A percentile compares a stretch with the other conserved stretches of the same genome.
These are phyloP conservation scores for Oryza glaberrima DNA, from an alignment of 176 grass and related monocot genomes.

Conservation along the genomic window DNA sequence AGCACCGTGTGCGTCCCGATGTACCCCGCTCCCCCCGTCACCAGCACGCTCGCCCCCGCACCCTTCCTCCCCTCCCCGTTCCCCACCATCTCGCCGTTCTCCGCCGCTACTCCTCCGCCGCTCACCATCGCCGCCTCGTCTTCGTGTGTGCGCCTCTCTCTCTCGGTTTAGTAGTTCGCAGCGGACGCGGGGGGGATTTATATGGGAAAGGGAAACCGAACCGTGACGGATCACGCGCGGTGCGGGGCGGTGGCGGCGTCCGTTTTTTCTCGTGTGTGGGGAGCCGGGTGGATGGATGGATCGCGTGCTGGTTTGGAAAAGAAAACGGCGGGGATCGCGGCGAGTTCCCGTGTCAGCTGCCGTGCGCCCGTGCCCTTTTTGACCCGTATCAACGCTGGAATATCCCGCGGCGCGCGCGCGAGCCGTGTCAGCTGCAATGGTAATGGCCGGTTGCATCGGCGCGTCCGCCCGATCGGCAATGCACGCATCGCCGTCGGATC, in stretches of 20 bases:
- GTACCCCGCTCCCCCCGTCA: conserved; percentile 89
- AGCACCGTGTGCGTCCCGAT: conserved; percentile 97
- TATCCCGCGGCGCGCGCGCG: too few relatives aligned
- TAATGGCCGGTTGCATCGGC: too few relatives aligned
- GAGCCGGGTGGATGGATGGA: too few relatives aligned
- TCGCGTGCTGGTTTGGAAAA: not conserved
- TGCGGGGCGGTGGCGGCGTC: not conserved
- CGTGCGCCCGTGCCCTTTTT: not conserved
- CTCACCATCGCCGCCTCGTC: conserved; percentile 28
- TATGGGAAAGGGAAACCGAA: not conserved
- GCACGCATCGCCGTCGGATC: not conserved
- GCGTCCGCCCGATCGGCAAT: too few relatives aligned
- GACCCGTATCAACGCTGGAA: not conserved
- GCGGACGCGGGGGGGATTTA: not conserved
- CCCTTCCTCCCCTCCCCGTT: too few relatives aligned
- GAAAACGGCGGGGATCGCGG: not conserved
- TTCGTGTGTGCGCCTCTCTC: too few relatives aligned
- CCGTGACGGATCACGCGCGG: not conserved
- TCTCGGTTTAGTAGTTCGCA: too few relatives aligned
- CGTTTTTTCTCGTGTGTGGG: not conserved
- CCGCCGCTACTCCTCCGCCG: conserved; percentile 29
- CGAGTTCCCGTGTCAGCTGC: not conserved
- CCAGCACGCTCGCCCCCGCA: conserved; percentile 48
- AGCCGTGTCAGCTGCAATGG: too few relatives aligned
- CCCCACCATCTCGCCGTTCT: not conserved